These are phyloP conservation scores for Acaromyces ingoldii DNA, from an alignment of 1,284 basidiomycete species.

Conservation along the genomic window DNA sequence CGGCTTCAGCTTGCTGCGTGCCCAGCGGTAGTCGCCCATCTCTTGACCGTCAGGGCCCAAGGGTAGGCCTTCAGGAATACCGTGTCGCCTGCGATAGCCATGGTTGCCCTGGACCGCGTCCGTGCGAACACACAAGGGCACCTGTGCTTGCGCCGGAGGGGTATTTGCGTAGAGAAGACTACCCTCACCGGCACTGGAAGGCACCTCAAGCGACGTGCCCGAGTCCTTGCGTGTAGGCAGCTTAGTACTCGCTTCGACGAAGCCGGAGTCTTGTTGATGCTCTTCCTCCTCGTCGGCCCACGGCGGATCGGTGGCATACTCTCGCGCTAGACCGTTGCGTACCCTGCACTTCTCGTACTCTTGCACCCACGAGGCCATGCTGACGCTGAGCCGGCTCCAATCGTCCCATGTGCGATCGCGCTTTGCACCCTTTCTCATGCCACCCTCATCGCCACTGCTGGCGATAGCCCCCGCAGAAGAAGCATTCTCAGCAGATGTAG, in stretches of 20 bases:
- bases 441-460: too few species aligned
- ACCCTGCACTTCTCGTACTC: conserved; percentile 41
- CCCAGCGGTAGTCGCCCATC: conserved; percentile 42
- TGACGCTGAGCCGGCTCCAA: conserved; percentile 32
- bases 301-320: conserved; percentile 18
- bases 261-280: too few species aligned
- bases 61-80: conserved; percentile 40
- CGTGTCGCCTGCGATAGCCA: conserved; percentile 33
- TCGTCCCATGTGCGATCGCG: conserved; percentile 37
- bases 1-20: conserved; percentile 26
- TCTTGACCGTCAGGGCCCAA: conserved; percentile 30
- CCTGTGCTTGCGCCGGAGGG: too few species aligned
- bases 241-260: too few species aligned
- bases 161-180: too few species aligned
- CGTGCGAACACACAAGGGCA: conserved; percentile 28
- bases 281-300: neutral
- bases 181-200: too few species aligned
- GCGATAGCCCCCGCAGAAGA: too few species aligned
- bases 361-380: conserved; percentile 40
- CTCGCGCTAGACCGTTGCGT: conserved; percentile 29
- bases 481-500: too few species aligned
- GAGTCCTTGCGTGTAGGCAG: too few species aligned
- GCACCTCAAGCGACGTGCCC: too few species aligned
- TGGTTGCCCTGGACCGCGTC: conserved; percentile 27
- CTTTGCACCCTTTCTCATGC: too few species aligned